A percentile compares a stretch with the other conserved stretches of the same genome.
Conservation (phyloP, 2,329 filamentous ascomycete genomes). For the Venturia oleaginea region DNA sequence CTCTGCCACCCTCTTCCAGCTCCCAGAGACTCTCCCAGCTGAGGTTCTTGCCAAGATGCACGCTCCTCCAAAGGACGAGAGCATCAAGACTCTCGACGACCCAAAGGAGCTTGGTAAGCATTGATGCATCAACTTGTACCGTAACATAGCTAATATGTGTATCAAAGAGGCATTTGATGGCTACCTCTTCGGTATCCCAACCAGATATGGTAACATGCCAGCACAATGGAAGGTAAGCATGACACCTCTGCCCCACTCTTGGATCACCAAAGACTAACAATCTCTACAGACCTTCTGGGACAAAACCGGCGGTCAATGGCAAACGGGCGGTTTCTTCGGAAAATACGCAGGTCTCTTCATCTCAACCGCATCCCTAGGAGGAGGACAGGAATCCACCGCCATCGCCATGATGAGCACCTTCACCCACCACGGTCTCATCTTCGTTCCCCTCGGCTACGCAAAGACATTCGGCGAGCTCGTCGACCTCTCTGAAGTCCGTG, state of each 20-base stretch:
- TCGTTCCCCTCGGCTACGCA: constrained; percentile 90
- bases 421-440: constrained; percentile 89
- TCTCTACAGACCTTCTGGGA: constrained; percentile 68
- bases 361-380: constrained; percentile 72
- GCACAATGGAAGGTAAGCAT: constrained; percentile 58
- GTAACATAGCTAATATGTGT: neutral
- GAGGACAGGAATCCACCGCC: constrained; percentile 87
- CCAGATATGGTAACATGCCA: constrained; percentile 93
- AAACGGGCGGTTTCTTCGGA: constrained; percentile 64
- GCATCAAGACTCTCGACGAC: constrained; percentile 53
- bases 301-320: constrained; percentile 78
- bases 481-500: constrained; percentile 70
- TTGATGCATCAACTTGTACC: neutral
- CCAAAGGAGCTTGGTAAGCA: constrained; percentile 28
- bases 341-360: constrained; percentile 91
- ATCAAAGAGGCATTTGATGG: constrained; percentile 69
- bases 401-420: constrained; percentile 76
- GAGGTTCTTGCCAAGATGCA: constrained; percentile 88
- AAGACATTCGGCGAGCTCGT: constrained; percentile 61
- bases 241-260: neutral
- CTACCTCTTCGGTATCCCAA: constrained; percentile 90
- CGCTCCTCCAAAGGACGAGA: constrained; percentile 65
- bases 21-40: constrained; percentile 75
- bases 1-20: constrained; percentile 33
- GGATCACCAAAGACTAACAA: constrained; percentile 26